phyloP scores from a whole-genome alignment of 768 basidiomycete species.

The Kwoniella bestiolae region DNA sequence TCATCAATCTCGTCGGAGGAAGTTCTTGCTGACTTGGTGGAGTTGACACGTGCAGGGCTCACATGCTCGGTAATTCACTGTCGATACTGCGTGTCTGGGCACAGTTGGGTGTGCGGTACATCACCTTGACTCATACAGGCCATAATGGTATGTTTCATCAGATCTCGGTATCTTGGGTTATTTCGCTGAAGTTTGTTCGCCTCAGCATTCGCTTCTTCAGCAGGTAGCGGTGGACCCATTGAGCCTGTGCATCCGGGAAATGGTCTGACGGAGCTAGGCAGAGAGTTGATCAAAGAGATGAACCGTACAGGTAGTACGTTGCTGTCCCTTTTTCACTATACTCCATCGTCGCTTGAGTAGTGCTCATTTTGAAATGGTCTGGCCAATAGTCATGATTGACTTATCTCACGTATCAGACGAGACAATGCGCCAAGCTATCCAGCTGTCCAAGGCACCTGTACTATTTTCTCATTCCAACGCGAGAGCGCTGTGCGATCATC shows the following conservation, averaged over 20 bases:
- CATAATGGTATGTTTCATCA: background rate
- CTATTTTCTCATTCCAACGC: slow-evolving; percentile 34
- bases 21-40: background rate
- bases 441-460: slow-evolving; percentile 29
- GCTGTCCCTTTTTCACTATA: background rate
- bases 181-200: slow-evolving; percentile 1
- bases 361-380: background rate
- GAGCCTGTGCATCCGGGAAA: slow-evolving; percentile 27
- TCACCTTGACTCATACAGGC: background rate
- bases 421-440: slow-evolving; percentile 25
- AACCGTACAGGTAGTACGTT: slow-evolving; percentile 29
- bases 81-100: slow-evolving; percentile 31
- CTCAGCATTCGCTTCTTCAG: slow-evolving; percentile 33
- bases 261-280: slow-evolving; percentile 30
- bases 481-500: slow-evolving; percentile 28
- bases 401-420: slow-evolving; percentile 33
- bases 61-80: slow-evolving; percentile 38
- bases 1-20: background rate
- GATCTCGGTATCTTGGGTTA: background rate
- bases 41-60: slow-evolving; percentile 7
- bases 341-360: background rate
- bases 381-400: slow-evolving; percentile 30
- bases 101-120: slow-evolving; percentile 11
- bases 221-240: slow-evolving; percentile 23
- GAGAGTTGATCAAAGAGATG: slow-evolving; percentile 28